Evolutionary conservation across 352 stramenopile species (phyloP).

Genomic region (Phytophthora fragariaefolia): DNA sequence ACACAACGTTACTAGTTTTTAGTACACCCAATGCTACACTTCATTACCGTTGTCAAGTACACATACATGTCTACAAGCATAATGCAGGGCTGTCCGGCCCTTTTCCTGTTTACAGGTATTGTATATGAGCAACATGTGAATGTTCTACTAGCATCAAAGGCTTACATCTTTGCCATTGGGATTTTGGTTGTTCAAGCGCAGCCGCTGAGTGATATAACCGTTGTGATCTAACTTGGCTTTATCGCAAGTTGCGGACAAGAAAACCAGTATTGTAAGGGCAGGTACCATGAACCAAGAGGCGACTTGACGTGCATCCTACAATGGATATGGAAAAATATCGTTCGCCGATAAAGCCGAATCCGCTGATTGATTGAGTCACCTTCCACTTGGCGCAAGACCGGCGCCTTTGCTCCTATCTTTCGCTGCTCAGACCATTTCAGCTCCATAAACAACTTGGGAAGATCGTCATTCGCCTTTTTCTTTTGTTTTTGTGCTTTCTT

Average conservation of each 20-base stretch:
- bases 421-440: slow-evolving; percentile 66
- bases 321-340: slow-evolving; percentile 85
- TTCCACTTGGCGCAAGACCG: slow-evolving; percentile 73
- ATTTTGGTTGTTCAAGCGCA: slow-evolving; percentile 73
- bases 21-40: background rate
- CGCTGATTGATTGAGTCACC: slow-evolving; percentile 74
- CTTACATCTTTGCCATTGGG: slow-evolving; percentile 77
- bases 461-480: slow-evolving; percentile 41
- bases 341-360: slow-evolving; percentile 68
- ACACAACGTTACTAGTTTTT: background rate
- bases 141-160: background rate
- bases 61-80: slow-evolving; percentile 71
- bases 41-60: background rate
- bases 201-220: slow-evolving; percentile 61
- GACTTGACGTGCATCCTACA: slow-evolving; percentile 29
- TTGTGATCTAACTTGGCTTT: slow-evolving; percentile 77
- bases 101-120: slow-evolving; percentile 56
- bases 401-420: slow-evolving; percentile 63
- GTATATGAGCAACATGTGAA: background rate
- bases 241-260: background rate
- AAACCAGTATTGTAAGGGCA: background rate
- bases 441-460: slow-evolving; percentile 77
- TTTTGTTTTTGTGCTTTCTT: slow-evolving; percentile 33
- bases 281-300: background rate
- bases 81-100: slow-evolving; percentile 74